Base-by-base conservation (phyloP, 208 protist genomes). In the Borovskyia barvae region DNA sequence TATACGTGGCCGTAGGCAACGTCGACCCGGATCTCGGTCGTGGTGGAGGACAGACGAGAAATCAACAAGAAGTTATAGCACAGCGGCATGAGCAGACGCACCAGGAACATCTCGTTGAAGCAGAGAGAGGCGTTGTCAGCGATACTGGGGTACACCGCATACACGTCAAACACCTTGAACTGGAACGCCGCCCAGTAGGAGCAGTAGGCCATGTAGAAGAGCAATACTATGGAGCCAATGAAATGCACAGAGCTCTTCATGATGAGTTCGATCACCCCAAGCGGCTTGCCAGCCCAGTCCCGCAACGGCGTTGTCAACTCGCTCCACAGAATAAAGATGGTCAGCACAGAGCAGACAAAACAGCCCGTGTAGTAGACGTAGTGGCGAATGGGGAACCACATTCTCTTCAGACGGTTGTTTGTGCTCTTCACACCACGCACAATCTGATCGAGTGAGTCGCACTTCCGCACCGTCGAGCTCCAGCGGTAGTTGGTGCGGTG, bases 121-220 rank as follows among this genome's bases (percentile, higher is more conserved):
- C 89, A 95, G 24, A 97, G 56, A 19, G 86, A 93, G 36, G 88
- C 80, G 55, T 92, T 91, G 50, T 94, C 85, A 40, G 87, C 84
- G 46, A 94, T 91, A 58, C 76, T 66, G 8, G 92, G 88, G 57
- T 94, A 83, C n/a, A 95, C 75, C 22, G 91, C 75, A 62, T 95
- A 94, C 20, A 94, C 68, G 60, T 95, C 85, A 54, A 95, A 95
- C 20, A 97, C 72, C 68, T 93, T 93, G 33, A 97, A 82, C 65
- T 92, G 87, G 43, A 97, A 87, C 33, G 88, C 83, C 4, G 88
- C 82, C 89, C 88, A 95, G 75, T 95, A 97, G 24, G 85, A 52
- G 71, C 86, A 94, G 70, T 82, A 88, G 22, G 82, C 88, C 84
- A 94, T 93, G 78, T 97, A 97, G 66, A 91, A 94, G 59, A 97